These are phyloP conservation scores for Glycyrrhiza uralensis DNA, from an alignment of 306 rosid genomes.

Conservation along the genomic window DNA sequence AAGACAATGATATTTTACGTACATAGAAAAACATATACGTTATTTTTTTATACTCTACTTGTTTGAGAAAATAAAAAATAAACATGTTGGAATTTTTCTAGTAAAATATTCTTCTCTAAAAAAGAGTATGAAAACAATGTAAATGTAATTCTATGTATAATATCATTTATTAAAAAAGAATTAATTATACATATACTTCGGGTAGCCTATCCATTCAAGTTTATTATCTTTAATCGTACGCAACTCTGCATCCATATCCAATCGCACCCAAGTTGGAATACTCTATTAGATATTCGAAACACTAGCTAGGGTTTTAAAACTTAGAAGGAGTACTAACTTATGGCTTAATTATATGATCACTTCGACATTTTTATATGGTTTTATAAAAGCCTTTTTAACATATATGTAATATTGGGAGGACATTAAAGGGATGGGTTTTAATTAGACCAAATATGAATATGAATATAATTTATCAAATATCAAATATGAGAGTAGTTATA, in stretches of 20 bases:
- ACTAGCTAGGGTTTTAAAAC: background rate
- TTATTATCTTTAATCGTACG: background rate
- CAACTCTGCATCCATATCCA: slow-evolving; percentile 33
- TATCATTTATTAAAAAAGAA: background rate
- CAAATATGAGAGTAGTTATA: too few relatives aligned
- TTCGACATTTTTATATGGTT: background rate
- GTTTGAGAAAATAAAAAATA: background rate
- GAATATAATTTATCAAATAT: too few relatives aligned
- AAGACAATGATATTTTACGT: background rate
- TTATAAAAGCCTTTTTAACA: background rate
- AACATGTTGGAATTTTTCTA: background rate
- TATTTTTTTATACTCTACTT: background rate
- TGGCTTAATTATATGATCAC: background rate
- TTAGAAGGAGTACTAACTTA: background rate
- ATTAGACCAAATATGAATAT: too few relatives aligned
- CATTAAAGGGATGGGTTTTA: background rate
- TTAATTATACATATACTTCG: background rate
- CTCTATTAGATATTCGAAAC: background rate
- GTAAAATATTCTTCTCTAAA: background rate
- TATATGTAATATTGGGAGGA: background rate
- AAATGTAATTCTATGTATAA: background rate
- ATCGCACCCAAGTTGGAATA: slow-evolving; percentile 18
- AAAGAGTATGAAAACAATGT: background rate
- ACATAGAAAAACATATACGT: background rate
- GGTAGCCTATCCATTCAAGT: background rate